Conservation (phyloP, 2,329 filamentous ascomycete species). For the Ilyonectria mors-panacis region DNA sequence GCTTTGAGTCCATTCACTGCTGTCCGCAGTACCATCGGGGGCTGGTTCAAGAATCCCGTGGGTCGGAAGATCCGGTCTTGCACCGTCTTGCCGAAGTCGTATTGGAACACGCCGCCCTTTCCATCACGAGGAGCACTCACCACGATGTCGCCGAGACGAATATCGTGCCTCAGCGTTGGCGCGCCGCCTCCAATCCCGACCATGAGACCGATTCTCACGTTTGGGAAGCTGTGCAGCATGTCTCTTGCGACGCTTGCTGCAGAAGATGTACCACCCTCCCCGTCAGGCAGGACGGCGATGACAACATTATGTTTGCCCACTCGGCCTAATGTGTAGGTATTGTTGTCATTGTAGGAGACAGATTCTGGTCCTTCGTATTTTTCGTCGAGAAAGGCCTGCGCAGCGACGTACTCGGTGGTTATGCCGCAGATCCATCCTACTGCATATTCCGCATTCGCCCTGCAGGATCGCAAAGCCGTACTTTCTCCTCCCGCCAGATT, state of each 20-base stretch:
- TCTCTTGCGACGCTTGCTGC: too few species aligned
- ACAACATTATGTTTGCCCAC: conserved; percentile 1
- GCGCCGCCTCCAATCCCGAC: neutral
- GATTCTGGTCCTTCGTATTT: too few species aligned
- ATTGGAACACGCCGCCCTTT: neutral
- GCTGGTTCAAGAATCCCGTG: neutral
- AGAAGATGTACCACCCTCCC: neutral
- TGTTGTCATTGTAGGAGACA: neutral
- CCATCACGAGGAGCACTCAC: neutral
- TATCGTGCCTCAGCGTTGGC: neutral
- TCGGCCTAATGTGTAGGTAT: neutral
- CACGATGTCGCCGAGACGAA: neutral
- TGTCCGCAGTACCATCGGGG: neutral
- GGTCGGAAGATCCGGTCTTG: neutral
- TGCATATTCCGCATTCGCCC: too few species aligned
- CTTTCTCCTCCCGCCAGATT: too few species aligned
- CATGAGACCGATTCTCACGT: neutral
- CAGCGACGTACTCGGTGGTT: too few species aligned
- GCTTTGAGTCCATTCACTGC: conserved; percentile 17
- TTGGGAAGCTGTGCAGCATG: neutral
- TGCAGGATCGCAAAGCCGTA: too few species aligned
- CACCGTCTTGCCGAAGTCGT: neutral
- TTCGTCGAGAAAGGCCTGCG: too few species aligned
- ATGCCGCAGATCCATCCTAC: too few species aligned
- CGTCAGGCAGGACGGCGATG: neutral